Evolutionary conservation across 2,329 filamentous ascomycete genomes (phyloP), one percentile per base, ranked within the genome.

Genomic region (Calonectria pteridis): DNA sequence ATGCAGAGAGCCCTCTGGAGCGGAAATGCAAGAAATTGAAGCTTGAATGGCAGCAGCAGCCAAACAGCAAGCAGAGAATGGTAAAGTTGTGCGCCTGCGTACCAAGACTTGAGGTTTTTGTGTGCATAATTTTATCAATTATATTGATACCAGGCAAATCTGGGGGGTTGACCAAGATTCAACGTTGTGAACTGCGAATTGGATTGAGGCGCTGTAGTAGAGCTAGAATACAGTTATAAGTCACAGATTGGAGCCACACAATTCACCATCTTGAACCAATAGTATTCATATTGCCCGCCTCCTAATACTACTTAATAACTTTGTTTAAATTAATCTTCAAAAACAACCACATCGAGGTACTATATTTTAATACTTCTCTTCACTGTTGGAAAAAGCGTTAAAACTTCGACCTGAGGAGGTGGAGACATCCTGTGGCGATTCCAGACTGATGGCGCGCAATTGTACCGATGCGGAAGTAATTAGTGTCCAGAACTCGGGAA

Each of bases 11-110:
- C 29, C 50, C 35, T 51, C 40, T 64, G 67, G 53, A 74, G 58
- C 6, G 67, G 2, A 43, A 26, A 65, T 62, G 40, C 40, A 65
- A 33, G 33, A 53, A 35, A 53, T 26, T 49, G 10, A 68, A 20
- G 23, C 28, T 63, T 53, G 23, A 23, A 46, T 64, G 50, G 43
- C 49, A 67, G 40, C 62, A 67, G 67, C 49, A 18, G 46, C 62
- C 66, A n/a, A 23, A 35, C 11, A 35, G n/a, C 9, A 26, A 58
- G 20, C 33, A 58, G 40, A 18, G 31, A 26, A 14, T 70, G 40
- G 58, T 37, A 49, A 29, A 33, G 71, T 13, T 72, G 53, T 73
- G 59, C 67, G 49, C 59, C 37, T 70, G 69, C 58, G 71, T 69
- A 65, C 50, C 49, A 23, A 31, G 33, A 43, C 31, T 53, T 68